Percentiles rank a stretch among this genome's conserved stretches.
phyloP scores from a whole-genome alignment of 129 eudicot species.

The Artemisia tridentata region DNA sequence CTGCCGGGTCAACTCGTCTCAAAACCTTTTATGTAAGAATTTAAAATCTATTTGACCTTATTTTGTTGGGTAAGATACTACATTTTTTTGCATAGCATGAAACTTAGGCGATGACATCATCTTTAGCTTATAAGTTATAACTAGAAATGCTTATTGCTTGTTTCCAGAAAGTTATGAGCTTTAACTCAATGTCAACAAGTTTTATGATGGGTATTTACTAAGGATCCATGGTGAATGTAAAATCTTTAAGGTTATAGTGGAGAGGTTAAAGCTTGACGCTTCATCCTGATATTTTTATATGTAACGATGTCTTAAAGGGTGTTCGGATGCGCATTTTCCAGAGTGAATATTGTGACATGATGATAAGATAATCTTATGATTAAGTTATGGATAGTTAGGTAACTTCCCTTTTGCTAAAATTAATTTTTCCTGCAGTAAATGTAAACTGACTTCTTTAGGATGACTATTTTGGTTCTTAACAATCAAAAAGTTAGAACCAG shows the following conservation, averaged over 20 bases:
- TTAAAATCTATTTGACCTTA: not conserved
- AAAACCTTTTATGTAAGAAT: conserved; percentile 72
- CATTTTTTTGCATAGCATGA: no score
- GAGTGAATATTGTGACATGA: not conserved
- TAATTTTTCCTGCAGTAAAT: not conserved
- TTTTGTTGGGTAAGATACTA: conserved; percentile 4
- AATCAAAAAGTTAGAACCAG: not conserved
- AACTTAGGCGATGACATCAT: no score
- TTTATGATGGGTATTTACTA: conserved; percentile 5
- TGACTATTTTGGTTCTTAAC: not conserved
- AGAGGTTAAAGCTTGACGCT: not conserved
- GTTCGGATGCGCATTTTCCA: not conserved
- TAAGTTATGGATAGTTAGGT: not conserved
- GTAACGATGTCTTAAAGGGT: not conserved
- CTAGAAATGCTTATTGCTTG: not conserved
- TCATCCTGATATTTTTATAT: not conserved
- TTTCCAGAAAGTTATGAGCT: no score
- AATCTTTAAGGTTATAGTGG: not conserved
- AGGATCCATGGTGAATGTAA: not conserved
- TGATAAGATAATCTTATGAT: not conserved
- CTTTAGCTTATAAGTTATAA: not conserved
- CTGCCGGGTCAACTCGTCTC: conserved; percentile 30
- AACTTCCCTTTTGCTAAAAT: not conserved
- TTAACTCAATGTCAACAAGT: not conserved
- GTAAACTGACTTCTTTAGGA: not conserved